Base-by-base conservation (phyloP, 2,329 filamentous ascomycete species). In the Ceratocystis albifundus region DNA sequence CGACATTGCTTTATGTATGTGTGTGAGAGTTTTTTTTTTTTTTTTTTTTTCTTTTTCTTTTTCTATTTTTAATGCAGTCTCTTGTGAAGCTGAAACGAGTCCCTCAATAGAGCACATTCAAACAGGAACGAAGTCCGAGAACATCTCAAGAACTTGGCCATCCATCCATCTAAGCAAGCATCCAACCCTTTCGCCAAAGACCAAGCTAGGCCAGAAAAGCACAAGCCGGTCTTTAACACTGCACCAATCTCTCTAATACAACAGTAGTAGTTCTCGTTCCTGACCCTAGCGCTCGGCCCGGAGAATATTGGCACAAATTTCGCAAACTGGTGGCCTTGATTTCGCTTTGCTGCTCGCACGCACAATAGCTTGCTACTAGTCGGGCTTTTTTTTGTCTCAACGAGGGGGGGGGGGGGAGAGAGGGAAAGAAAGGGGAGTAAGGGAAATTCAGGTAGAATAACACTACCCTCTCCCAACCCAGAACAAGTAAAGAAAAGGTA, bases 351-450 rank as follows among this genome's bases (percentile, higher is more conserved):
- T 36, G 25, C 28, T 59, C 28, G 55, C 55, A 59, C 55, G 55
- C 55, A 59, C 55, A 59, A 59, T 59, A 59, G 55, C 55, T 59
- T 59, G 25, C 55, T 59, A 59, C 53, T 59, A 59, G 55, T 59
- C 55, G 55, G 55, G 55, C 55, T 59, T 59, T 59, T 59, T 22
- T 30, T 25, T n/a, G 8, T 59, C 48, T 59, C n/a, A 59, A 57
- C 53, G 22, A 57, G 22, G 20, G 50, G 22, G 50, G 6, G 50
- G 15, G 50, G 28, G 12, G n/a, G n/a, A n/a, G n/a, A n/a, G n/a
- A n/a, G n/a, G n/a, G n/a, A n/a, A n/a, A n/a, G n/a, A 25, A 28
- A 17, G 53, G 53, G 20, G 55, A 17, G 30, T n/a, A 36, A 15
- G 30, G 55, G 32, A 59, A 59, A 59, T 41, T 41, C 10, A 41